Evolutionary conservation across 306 rosid genomes (phyloP).

Genomic region (Cucumis hystrix): DNA sequence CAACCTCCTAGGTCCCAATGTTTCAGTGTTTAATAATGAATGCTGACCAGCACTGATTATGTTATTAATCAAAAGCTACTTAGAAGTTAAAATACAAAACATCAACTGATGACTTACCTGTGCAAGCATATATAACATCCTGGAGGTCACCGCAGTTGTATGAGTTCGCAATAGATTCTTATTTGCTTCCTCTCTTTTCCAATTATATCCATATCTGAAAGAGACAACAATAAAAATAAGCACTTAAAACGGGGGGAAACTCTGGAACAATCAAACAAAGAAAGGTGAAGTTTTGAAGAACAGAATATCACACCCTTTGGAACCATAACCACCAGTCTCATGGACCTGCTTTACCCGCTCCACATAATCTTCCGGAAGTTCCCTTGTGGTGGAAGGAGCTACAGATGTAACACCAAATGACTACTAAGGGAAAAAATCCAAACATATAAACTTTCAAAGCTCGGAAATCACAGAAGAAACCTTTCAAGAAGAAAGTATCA

Average conservation of each 20-base stretch:
- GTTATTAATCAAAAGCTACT: not conserved
- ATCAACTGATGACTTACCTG: constrained; percentile 26
- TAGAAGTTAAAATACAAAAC: not conserved
- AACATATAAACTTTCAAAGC: not conserved
- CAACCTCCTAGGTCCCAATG: not conserved
- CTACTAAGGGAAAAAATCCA: constrained; percentile 11
- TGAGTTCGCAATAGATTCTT: constrained; percentile 89
- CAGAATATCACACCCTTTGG: constrained; percentile 55
- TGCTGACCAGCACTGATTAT: not conserved
- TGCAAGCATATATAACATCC: constrained; percentile 80
- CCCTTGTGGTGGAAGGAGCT: constrained; percentile 75
- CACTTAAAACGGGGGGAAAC: not conserved
- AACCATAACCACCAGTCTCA: constrained; percentile 82
- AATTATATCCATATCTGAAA: constrained; percentile 64
- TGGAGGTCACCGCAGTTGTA: constrained; percentile 86
- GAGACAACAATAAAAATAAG: not conserved
- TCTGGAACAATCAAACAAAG: not conserved
- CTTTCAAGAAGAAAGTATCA: constrained; percentile 71
- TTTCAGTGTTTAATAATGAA: not conserved
- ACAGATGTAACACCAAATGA: constrained; percentile 13
- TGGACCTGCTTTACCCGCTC: constrained; percentile 76
- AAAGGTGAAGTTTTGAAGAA: not conserved
- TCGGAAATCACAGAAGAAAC: constrained; percentile 20
- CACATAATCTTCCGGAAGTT: constrained; percentile 88
- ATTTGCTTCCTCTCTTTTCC: constrained; percentile 87